phyloP scores from a whole-genome alignment of 179 eudicot species.

The Corrigiola litoralis region DNA sequence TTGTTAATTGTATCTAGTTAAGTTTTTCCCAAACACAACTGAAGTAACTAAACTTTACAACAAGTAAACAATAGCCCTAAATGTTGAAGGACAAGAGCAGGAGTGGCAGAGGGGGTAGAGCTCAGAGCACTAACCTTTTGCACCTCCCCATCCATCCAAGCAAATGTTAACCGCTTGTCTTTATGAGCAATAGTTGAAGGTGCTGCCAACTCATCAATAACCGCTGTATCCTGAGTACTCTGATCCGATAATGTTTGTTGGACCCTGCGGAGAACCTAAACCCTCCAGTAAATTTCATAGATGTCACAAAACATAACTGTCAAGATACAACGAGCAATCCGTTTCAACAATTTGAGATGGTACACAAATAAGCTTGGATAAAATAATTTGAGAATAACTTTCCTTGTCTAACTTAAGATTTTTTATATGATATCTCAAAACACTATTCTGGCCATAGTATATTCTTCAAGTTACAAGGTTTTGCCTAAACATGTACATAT shows the following conservation, averaged over 20 bases:
- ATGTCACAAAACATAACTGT: background rate
- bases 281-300: conserved; percentile 26
- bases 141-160: conserved; percentile 89
- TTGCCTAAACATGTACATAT: background rate
- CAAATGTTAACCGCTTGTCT: conserved; percentile 71
- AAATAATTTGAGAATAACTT: background rate
- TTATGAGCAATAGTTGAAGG: conserved; percentile 50
- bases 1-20: no score
- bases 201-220: conserved; percentile 33
- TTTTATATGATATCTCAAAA: background rate
- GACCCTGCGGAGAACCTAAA: conserved; percentile 80
- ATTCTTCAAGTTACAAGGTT: background rate
- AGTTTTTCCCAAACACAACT: background rate
- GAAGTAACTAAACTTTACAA: background rate
- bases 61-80: no score
- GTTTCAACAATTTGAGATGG: background rate
- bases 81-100: background rate
- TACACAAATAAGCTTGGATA: background rate
- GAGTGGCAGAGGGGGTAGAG: background rate
- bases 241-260: conserved; percentile 52
- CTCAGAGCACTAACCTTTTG: conserved; percentile 43
- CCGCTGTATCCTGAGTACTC: conserved; percentile 29
- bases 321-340: background rate
- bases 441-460: background rate
- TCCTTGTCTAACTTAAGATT: background rate